A percentile compares a stretch with the other conserved stretches of the same genome.
These are phyloP conservation scores for Sarocladiaceae sp. DNA, from an alignment of 2,329 filamentous ascomycete species.

Conservation along the genomic window DNA sequence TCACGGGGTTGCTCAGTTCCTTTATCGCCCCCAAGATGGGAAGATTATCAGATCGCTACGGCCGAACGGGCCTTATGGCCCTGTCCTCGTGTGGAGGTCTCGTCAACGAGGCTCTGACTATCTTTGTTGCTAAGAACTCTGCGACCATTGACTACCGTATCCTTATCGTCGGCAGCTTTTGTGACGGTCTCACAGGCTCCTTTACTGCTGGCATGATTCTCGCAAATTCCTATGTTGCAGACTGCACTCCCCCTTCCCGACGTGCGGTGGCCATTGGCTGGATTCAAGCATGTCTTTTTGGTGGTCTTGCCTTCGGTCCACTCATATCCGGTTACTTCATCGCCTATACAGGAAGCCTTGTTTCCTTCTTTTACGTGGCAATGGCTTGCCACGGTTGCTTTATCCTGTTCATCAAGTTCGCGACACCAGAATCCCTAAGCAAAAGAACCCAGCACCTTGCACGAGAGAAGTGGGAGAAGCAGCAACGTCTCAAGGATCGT, in stretches of 20 bases:
- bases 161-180: constrained; percentile 67
- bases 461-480: constrained; percentile 56
- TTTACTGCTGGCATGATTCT: constrained; percentile 76
- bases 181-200: constrained; percentile 82
- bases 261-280: constrained; percentile 82
- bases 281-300: constrained; percentile 83
- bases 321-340: constrained; percentile 75
- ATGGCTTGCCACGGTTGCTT: constrained; percentile 68
- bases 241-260: constrained; percentile 75
- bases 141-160: constrained; percentile 68
- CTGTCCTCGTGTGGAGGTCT: constrained; percentile 70
- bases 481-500: constrained; percentile 31
- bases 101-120: constrained; percentile 66
- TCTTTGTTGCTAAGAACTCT: constrained; percentile 70
- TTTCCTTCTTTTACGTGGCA: constrained; percentile 81
- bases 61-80: constrained; percentile 68
- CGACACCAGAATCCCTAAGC: constrained; percentile 81
- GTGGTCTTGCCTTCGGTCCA: constrained; percentile 82
- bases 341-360: constrained; percentile 63
- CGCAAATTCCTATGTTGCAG: constrained; percentile 79
- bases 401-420: constrained; percentile 61
- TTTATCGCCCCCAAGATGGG: constrained; percentile 78
- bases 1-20: constrained; percentile 71
- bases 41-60: constrained; percentile 78
- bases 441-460: constrained; percentile 64